Base-by-base conservation (phyloP, 495 filamentous ascomycete genomes). In the Trichocladium uniseriatum region DNA sequence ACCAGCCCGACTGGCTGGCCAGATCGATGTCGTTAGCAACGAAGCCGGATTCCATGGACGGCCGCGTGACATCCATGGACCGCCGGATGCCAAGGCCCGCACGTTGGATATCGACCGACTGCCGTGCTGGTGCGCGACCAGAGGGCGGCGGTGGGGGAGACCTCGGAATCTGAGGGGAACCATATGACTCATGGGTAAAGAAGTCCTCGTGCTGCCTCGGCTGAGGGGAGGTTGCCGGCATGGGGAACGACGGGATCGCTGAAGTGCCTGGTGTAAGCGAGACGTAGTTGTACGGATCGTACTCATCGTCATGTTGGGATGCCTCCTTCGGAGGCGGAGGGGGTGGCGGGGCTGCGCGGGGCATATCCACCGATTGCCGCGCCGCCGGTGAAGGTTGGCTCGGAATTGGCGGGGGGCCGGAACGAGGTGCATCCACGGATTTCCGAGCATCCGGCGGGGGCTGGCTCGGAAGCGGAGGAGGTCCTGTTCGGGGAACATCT, bases 21-120 rank as follows among this genome's bases (percentile, higher is more conserved):
- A 97, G 72, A 58, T 97, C 91, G 53, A 96, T 66, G 42, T 96
- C 89, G 47, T 79, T 81, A 43, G 92, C 92, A 52, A 97, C 87
- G 62, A 74, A 92, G 7, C 87, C 82, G 34, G 79, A 78, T 41
- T 95, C 91, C 53, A 81, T 72, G 21, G 75, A 78, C 24, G 74
- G 75, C 40, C 75, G 68, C 13, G 61, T 51, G 34, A 68, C 57
- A 40, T 98, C 92, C 56, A 85, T 80, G 18, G 91, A 96, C 54
- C 82, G 73, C 43, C 87, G 79, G 19, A 70, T 62, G n/a, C n/a
- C n/a, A 34, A 57, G 65, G 51, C 39, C 61, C 64, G 39, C 58
- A 55, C 86, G 75, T 37, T 77, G 68, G 14, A 82, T 64, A 60
- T 95, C 89, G 37, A 86, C 63, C 4, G 90, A 90, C 64, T 82